Evolutionary conservation across 2,329 filamentous ascomycete genomes (phyloP).

Genomic region (Aureobasidium sp.): DNA sequence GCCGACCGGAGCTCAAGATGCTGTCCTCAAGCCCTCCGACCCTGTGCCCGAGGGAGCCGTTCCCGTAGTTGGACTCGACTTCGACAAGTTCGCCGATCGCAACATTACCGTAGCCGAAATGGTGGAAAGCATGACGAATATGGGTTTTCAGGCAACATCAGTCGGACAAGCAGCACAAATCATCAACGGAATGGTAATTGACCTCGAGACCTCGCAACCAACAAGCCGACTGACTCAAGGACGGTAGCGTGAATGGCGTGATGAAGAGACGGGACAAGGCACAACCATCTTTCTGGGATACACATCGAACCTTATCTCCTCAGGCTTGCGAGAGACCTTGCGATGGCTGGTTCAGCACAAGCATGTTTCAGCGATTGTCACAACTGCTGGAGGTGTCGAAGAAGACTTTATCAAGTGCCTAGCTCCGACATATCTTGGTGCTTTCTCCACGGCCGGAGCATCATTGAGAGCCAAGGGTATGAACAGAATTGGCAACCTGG

Average conservation of each 20-base stretch:
- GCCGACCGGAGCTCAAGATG: conserved; percentile 51
- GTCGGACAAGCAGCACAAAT: conserved; percentile 83
- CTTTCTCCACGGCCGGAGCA: conserved; percentile 70
- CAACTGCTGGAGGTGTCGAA: conserved; percentile 89
- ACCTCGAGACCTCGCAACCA: not conserved
- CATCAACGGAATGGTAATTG: conserved; percentile 83
- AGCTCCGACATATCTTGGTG: conserved; percentile 83
- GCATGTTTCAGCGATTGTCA: conserved; percentile 88
- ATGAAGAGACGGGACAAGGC: conserved; percentile 66
- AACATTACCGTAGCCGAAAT: conserved; percentile 81
- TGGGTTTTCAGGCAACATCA: conserved; percentile 76
- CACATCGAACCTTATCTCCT: conserved; percentile 96
- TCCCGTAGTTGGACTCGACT: conserved; percentile 84
- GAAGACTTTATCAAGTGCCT: conserved; percentile 99
- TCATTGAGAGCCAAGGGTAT: conserved; percentile 74
- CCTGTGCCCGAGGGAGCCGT: conserved; percentile 71
- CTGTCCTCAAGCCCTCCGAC: conserved; percentile 76
- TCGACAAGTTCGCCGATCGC: conserved; percentile 66
- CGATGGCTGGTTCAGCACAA: conserved; percentile 89
- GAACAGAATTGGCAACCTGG: conserved; percentile 90
- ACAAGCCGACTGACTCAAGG: not conserved
- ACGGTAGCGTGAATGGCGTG: conserved; percentile 63
- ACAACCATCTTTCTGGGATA: conserved; percentile 97
- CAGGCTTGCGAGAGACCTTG: conserved; percentile 81
- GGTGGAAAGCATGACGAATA: conserved; percentile 69